Base-by-base conservation (phyloP, 1,284 basidiomycete genomes). In the Leucoagaricus sp. region DNA sequence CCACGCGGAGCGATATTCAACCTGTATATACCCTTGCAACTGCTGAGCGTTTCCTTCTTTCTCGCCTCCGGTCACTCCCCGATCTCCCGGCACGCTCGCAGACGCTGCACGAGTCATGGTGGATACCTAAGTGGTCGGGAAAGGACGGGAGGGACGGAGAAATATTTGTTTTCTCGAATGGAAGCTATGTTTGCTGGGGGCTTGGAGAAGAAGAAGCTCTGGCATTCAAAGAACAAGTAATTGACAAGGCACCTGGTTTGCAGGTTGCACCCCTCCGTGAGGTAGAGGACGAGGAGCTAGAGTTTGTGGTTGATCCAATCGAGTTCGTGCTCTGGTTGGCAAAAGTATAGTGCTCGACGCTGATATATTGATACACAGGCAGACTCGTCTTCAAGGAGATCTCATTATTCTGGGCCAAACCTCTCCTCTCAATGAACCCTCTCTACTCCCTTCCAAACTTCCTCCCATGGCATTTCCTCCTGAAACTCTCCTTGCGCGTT, bases 101-200 rank as follows among this genome's bases (percentile, higher is more conserved):
- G 59, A 75, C 78, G 17, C 76, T 92, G 17, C 86, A 92, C 57
- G 89, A 91, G 40, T 75, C 89, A 5, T 87, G 84, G 79, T 93
- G 89, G 88, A 75, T 92, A 23, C 88, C 90, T n/a, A 76, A 79
- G 64, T 87, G 87, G 84, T 41, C 42, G 12, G 76, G 76, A 0
- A 68, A 69, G 17, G 75, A 80, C 52, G 86, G 85, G 2, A 76
- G 82, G 57, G 79, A 88, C 59, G 93, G 93, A n/a, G 93, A 96
- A 69, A 76, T 94, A 21, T 95, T 94, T 71, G 80, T 95, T 10
- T 96, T 96, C 68, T 80, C 81, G 29, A 92, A 91, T 62, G 93
- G 93, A 1, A 91, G 84, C 62, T 87, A 93, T 59, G 93, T 96
- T 3, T 92, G 87, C 60, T 96, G 93, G 93, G 93, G 93, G 6